phyloP scores from a whole-genome alignment of 148 eudicot species.

The Camellia granthamiana region DNA sequence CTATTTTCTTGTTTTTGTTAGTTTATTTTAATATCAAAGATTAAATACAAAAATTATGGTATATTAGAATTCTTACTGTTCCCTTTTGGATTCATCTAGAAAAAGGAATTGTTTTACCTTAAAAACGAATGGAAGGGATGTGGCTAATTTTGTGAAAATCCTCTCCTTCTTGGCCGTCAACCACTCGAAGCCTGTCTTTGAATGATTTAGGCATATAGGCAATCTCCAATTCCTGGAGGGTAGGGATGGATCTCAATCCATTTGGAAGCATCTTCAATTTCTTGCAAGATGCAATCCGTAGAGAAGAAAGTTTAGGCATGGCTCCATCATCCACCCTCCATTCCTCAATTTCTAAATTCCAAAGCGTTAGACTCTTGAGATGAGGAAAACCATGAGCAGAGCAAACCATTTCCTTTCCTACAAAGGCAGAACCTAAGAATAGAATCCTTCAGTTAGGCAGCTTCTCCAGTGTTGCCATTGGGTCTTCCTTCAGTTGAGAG shows the following conservation, averaged over 20 bases:
- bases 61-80: too few relatives aligned
- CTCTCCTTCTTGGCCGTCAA: neutral
- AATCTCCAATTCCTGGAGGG: neutral
- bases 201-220: rapidly evolving
- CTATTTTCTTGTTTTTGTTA: too few relatives aligned
- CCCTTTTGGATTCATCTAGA: too few relatives aligned
- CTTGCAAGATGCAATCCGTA: conserved; percentile 12
- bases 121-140: neutral
- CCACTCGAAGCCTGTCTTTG: neutral
- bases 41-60: too few relatives aligned
- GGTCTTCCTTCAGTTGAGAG: conserved; percentile 3
- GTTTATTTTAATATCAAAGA: too few relatives aligned
- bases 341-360: conserved; percentile 13
- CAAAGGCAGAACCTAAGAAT: conserved; percentile 15
- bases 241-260: conserved; percentile 10
- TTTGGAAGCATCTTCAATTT: conserved; percentile 18
- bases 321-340: conserved; percentile 21
- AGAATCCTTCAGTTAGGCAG: conserved; percentile 14
- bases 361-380: conserved; percentile 11
- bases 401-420: conserved; percentile 15
- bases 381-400: conserved; percentile 12
- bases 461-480: conserved; percentile 7
- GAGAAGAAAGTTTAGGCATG: conserved; percentile 22
- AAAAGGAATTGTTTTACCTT: too few relatives aligned
- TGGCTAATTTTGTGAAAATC: neutral